Percentiles rank a stretch among this genome's conserved stretches.
Conservation (phyloP, 805 yeast genomes). For the Teunomyces stri region DNA sequence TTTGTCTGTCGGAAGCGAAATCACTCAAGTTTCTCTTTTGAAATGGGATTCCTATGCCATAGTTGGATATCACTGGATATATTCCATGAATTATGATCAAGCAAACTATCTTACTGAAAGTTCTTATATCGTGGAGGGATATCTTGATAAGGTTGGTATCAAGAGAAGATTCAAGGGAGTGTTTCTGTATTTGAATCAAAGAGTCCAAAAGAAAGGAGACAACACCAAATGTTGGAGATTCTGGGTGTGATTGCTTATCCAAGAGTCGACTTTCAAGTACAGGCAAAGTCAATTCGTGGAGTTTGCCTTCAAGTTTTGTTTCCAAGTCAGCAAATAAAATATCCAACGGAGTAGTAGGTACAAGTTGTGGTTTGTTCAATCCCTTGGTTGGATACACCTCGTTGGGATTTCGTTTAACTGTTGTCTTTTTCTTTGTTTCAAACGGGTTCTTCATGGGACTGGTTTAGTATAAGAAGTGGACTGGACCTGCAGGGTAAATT, state of each 20-base stretch:
- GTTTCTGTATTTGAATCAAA: conserved; percentile 38
- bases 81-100: conserved; percentile 69
- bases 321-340: conserved; percentile 31
- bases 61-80: conserved; percentile 55
- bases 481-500: conserved; percentile 1
- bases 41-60: conserved; percentile 61
- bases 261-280: conserved; percentile 1
- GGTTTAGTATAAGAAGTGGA: neutral
- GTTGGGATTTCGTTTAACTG: conserved; percentile 28
- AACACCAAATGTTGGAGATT: conserved; percentile 14
- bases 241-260: neutral
- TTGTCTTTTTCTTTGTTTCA: conserved; percentile 20
- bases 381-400: conserved; percentile 36
- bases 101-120: conserved; percentile 62
- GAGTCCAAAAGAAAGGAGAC: conserved; percentile 34
- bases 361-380: conserved; percentile 28
- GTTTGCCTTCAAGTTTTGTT: conserved; percentile 17
- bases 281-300: conserved; percentile 21
- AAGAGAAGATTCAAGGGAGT: conserved; percentile 22
- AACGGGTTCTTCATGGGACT: conserved; percentile 29
- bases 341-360: conserved; percentile 34
- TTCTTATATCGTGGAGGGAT: conserved; percentile 82
- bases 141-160: conserved; percentile 51
- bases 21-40: conserved; percentile 56
- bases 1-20: conserved; percentile 28